Base-by-base conservation (phyloP, 768 basidiomycete genomes). In the Boletus rex-veris region DNA sequence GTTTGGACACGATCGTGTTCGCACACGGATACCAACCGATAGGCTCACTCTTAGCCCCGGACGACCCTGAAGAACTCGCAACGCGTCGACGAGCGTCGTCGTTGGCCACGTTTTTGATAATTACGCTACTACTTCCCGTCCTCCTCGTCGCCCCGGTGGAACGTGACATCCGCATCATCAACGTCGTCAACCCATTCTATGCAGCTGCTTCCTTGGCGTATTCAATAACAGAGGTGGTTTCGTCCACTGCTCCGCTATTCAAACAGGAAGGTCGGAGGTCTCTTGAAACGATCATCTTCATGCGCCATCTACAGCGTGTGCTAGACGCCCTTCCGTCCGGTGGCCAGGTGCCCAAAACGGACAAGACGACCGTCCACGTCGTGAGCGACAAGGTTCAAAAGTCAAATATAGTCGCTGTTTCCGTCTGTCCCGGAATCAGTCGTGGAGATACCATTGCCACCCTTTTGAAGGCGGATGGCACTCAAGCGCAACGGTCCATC, bases 101-200 rank as follows among this genome's bases (percentile, higher is more conserved):
- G 1, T 67, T 90, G 36, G 85, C 86, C 19, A 87, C 86, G 3
- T 95, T 93, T 71, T 73, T 93, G 51, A 77, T 94, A 6, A 77
- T 81, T 7, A 94, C 92, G 2, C 75, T 90, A 7, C 77, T 97
- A 0, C 78, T 96, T 0, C 92, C 93, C 3, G 77, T 81, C 28
- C 74, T 96, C 4, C 82, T 97, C 15, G 83, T 88, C 24, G 86
- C 90, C 0, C 92, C 93, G 0, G 76, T 80, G n/a, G 93, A 94
- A 65, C 80, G 93, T 35, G 90, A 94, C 58, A 91, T 97, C 39
- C 86, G 94, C n/a, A 81, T 97, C 58, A 75, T 98, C 65, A 85
- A 85, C 52, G 77, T 93, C 38, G 80, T 95, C 65, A 92, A 93
- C 54, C 92, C 92, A 3, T 91, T 92, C 60, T 97, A 96, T 61